Evolutionary conservation across 208 protist species (phyloP).

Genomic region (Porcisia hertigi): DNA sequence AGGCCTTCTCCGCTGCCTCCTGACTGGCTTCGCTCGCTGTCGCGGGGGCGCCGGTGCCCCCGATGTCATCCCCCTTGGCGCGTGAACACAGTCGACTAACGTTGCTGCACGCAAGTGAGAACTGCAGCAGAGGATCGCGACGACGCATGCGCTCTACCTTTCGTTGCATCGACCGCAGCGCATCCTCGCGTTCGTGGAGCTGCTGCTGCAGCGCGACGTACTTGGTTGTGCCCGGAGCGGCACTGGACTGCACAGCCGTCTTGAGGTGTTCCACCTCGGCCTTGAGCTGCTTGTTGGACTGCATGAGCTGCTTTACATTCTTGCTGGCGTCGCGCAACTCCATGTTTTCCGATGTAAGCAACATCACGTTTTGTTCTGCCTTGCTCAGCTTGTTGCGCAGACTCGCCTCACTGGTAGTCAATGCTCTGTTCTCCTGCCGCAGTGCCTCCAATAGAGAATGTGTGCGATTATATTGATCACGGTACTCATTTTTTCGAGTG

Average conservation of each 20-base stretch:
- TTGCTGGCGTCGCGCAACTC: conserved; percentile 67
- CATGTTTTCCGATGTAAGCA: conserved; percentile 89
- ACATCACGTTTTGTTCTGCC: conserved; percentile 80
- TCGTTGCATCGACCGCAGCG: conserved; percentile 74
- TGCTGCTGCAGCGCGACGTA: conserved; percentile 53
- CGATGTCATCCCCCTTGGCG: background rate
- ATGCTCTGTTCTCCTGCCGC: conserved; percentile 34
- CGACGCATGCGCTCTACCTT: conserved; percentile 80
- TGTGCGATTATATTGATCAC: conserved; percentile 51
- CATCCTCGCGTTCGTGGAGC: conserved; percentile 62
- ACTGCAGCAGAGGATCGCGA: conserved; percentile 80
- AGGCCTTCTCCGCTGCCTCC: conserved; percentile 55
- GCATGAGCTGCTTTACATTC: conserved; percentile 48
- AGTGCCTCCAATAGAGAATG: conserved; percentile 36
- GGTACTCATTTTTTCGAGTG: conserved; percentile 81
- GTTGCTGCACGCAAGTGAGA: conserved; percentile 83
- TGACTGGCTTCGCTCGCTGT: conserved; percentile 26
- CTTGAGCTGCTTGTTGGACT: conserved; percentile 48
- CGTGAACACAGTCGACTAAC: conserved; percentile 39
- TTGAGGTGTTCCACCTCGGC: conserved; percentile 41
- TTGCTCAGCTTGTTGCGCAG: conserved; percentile 65
- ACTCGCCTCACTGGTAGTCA: conserved; percentile 44
- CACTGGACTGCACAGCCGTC: conserved; percentile 23
- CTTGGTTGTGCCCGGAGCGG: conserved; percentile 28
- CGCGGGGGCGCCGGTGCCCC: background rate